Conservation (phyloP, 768 basidiomycete genomes). For the Kwoniella botswanensis region DNA sequence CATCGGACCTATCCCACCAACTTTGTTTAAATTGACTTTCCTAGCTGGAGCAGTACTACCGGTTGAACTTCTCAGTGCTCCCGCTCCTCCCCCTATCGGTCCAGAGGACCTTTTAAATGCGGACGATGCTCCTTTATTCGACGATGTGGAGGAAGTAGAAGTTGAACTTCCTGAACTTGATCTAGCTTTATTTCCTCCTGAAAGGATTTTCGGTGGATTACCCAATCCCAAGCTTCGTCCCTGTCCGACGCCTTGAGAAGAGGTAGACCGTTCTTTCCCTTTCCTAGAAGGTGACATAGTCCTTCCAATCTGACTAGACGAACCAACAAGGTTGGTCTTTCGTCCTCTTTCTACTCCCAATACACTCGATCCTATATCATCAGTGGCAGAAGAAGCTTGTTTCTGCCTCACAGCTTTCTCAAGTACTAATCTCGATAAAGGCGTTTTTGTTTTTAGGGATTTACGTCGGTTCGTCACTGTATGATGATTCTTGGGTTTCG, state of each 20-base stretch:
- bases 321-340: conserved; percentile 21
- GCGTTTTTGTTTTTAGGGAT: conserved; percentile 46
- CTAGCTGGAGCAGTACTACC: conserved; percentile 1
- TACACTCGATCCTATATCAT: conserved; percentile 18
- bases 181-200: conserved; percentile 1
- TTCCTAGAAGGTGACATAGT: background rate
- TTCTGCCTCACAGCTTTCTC: conserved; percentile 48
- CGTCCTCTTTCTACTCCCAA: conserved; percentile 33
- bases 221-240: background rate
- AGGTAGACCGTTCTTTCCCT: conserved; percentile 16
- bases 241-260: too few species aligned
- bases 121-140: background rate
- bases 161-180: conserved; percentile 13
- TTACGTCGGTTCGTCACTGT: conserved; percentile 30
- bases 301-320: background rate
- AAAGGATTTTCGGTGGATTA: background rate
- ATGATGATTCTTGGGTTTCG: conserved; percentile 37
- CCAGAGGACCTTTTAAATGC: background rate
- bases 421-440: conserved; percentile 46
- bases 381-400: background rate
- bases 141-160: background rate
- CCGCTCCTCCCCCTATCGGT: background rate
- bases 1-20: conserved; percentile 35
- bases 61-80: background rate
- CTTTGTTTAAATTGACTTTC: conserved; percentile 33